Evolutionary conservation across 208 protist genomes (phyloP).

Genomic region (Crithidia fasciculata): DNA sequence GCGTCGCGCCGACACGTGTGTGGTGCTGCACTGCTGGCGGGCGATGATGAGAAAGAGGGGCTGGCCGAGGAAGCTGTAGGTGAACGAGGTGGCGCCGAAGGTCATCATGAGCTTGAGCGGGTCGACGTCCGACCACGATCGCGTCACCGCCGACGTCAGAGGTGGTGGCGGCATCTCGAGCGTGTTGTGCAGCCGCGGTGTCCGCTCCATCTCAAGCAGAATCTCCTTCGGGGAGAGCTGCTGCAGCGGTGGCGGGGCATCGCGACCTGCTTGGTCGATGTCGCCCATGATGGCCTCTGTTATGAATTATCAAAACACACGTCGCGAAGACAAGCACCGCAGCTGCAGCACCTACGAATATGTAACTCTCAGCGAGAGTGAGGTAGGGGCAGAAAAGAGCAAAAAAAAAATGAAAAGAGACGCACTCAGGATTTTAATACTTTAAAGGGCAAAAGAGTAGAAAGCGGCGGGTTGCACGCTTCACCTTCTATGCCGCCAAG

Average conservation of each 20-base stretch:
- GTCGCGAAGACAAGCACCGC: too few relatives aligned
- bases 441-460: too few relatives aligned
- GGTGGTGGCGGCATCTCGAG: slow-evolving; percentile 30
- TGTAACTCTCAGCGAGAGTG: neutral
- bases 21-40: slow-evolving; percentile 73
- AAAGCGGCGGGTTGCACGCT: too few relatives aligned
- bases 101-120: slow-evolving; percentile 63
- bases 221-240: slow-evolving; percentile 13
- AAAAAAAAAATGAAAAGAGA: slow-evolving; percentile 24
- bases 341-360: too few relatives aligned
- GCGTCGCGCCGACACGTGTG: slow-evolving; percentile 41
- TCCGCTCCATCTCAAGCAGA: slow-evolving; percentile 15
- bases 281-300: slow-evolving; percentile 2
- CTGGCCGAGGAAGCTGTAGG: slow-evolving; percentile 69
- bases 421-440: too few relatives aligned
- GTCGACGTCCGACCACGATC: slow-evolving; percentile 84
- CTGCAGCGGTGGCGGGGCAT: slow-evolving; percentile 8
- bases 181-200: slow-evolving; percentile 24
- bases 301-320: neutral
- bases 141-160: slow-evolving; percentile 71
- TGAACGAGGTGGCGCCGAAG: slow-evolving; percentile 69
- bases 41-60: slow-evolving; percentile 80
- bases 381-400: slow-evolving; percentile 4
- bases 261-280: neutral
- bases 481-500: too few relatives aligned